These are phyloP conservation scores for Citrullus colocynthis DNA, from an alignment of 306 rosid species.

Conservation along the genomic window DNA sequence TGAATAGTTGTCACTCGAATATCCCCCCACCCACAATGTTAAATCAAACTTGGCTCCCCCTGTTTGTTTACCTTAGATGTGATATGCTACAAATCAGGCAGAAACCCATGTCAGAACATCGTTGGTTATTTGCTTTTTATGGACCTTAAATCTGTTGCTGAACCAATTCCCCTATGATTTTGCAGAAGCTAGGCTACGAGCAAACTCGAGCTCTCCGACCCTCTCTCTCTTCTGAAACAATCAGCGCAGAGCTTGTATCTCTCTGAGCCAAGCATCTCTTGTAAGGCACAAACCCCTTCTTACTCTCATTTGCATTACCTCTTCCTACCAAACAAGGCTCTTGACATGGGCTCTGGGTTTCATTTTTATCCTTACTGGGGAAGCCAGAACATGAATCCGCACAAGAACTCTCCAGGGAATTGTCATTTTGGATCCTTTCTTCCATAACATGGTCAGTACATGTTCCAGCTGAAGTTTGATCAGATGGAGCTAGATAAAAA, in stretches of 20 bases:
- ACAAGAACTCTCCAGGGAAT: conserved; percentile 32
- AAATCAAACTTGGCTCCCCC: not conserved
- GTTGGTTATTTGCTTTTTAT: not conserved
- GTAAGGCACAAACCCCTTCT: conserved; percentile 70
- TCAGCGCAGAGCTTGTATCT: conserved; percentile 35
- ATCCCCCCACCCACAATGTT: not conserved
- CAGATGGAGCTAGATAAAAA: conserved; percentile 13
- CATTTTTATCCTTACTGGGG: conserved; percentile 21
- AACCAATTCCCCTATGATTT: not conserved
- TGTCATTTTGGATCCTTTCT: conserved; percentile 24
- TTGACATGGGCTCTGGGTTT: conserved; percentile 22
- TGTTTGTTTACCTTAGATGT: not conserved
- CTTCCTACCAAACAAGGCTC: conserved; percentile 9
- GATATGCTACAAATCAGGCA: conserved; percentile 1
- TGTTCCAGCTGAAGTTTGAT: conserved; percentile 15
- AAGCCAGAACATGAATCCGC: conserved; percentile 41
- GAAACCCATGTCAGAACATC: not conserved
- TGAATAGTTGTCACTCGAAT: not conserved
- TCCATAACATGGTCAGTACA: conserved; percentile 17
- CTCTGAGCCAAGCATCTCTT: conserved; percentile 71
- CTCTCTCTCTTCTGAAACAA: conserved; percentile 39
- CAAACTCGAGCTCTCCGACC: conserved; percentile 70
- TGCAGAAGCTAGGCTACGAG: conserved; percentile 26
- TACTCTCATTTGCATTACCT: conserved; percentile 21
- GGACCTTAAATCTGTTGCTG: not conserved